Conservation (phyloP, 148 eudicot genomes). For the Camellia lanceoleosa region DNA sequence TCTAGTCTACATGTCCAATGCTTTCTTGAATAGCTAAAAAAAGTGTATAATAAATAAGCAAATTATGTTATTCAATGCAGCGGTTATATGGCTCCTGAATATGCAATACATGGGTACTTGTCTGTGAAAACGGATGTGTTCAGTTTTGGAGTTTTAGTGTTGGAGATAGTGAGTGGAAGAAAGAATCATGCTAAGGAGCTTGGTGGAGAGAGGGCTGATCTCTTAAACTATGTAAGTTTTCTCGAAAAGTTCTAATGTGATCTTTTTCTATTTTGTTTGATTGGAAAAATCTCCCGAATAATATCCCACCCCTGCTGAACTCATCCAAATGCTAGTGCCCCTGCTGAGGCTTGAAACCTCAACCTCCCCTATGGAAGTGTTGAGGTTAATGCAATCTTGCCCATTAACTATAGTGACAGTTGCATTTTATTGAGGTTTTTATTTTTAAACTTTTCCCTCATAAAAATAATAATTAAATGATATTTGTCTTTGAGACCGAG, state of each 20-base stretch:
- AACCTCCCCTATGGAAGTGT: no score
- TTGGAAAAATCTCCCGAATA: no score
- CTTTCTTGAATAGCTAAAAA: not conserved
- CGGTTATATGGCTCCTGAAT: conserved; percentile 94
- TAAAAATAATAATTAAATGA: no score
- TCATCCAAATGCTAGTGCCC: no score
- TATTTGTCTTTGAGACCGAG: no score
- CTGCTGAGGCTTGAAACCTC: no score
- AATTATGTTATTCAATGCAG: conserved; percentile 36
- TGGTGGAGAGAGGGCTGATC: conserved; percentile 58
- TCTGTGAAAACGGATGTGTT: conserved; percentile 87
- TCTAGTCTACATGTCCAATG: not conserved
- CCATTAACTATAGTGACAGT: not conserved
- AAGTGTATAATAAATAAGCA: not conserved
- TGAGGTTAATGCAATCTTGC: not conserved
- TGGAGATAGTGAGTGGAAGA: conserved; percentile 87
- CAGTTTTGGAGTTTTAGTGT: conserved; percentile 66
- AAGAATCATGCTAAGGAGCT: conserved; percentile 45
- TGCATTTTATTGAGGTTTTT: not conserved
- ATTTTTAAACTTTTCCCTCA: not conserved
- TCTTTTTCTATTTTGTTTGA: not conserved
- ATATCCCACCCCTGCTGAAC: no score
- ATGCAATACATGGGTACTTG: conserved; percentile 67
- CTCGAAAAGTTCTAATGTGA: not conserved
- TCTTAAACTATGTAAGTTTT: conserved; percentile 71